A percentile compares a stretch with the other conserved stretches of the same genome.
Evolutionary conservation across 164 flowering plant species (phyloP).

Genomic region (Sextonia rubra): DNA sequence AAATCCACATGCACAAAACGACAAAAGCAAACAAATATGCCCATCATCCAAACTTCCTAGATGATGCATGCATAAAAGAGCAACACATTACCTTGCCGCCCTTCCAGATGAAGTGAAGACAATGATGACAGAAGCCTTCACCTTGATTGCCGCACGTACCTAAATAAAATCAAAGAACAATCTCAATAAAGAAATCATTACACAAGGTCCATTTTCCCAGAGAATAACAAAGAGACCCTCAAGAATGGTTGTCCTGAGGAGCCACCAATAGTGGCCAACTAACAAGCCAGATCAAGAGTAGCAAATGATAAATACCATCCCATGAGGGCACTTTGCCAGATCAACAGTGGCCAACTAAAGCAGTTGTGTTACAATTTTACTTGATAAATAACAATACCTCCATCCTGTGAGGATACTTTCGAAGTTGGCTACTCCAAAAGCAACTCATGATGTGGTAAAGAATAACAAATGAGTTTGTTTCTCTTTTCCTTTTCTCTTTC

Average conservation of each 20-base stretch:
- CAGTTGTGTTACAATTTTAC: too few species aligned
- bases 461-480: too few species aligned
- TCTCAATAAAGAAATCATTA: background rate
- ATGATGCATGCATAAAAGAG: background rate
- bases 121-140: conserved; percentile 82
- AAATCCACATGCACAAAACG: background rate
- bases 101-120: conserved; percentile 89
- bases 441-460: too few species aligned
- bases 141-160: conserved; percentile 88
- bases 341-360: too few species aligned
- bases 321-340: too few species aligned
- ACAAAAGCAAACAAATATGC: background rate
- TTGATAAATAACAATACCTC: too few species aligned
- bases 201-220: background rate
- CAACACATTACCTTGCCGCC: conserved; percentile 68
- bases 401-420: too few species aligned
- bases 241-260: background rate
- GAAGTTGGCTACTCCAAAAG: too few species aligned
- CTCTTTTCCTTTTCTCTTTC: too few species aligned
- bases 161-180: conserved; percentile 17
- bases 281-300: background rate
- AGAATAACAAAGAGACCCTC: background rate
- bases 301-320: too few species aligned
- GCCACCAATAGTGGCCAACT: background rate
- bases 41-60: background rate